phyloP scores from a whole-genome alignment of 2,329 filamentous ascomycete species.

The Trichothecium roseum region DNA sequence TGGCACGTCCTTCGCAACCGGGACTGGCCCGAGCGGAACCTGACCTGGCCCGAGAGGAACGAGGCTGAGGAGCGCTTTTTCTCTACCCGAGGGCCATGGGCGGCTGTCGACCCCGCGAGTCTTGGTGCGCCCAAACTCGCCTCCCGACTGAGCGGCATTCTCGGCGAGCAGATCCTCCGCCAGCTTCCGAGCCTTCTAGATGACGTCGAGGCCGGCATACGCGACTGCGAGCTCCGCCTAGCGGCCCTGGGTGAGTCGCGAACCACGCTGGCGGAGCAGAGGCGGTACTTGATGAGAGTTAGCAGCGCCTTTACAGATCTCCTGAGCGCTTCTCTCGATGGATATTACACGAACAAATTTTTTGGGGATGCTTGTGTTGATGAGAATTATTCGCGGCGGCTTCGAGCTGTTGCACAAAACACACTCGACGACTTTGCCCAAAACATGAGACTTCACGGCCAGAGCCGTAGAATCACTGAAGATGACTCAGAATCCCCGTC shows the following conservation, averaged over 20 bases:
- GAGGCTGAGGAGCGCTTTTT: conserved; percentile 33
- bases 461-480: conserved; percentile 1
- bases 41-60: conserved; percentile 24
- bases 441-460: not conserved
- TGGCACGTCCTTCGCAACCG: conserved; percentile 44
- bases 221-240: conserved; percentile 22
- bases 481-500: not conserved
- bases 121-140: conserved; percentile 18
- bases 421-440: not conserved
- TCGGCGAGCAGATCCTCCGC: conserved; percentile 33
- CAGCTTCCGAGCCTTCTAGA: conserved; percentile 34
- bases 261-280: conserved; percentile 33
- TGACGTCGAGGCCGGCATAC: conserved; percentile 28
- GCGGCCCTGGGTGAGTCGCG: conserved; percentile 35
- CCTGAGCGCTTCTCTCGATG: too few relatives aligned
- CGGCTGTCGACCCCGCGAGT: too few relatives aligned
- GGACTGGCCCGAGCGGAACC: conserved; percentile 23
- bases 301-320: conserved; percentile 32
- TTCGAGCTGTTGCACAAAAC: too few relatives aligned
- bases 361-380: too few relatives aligned
- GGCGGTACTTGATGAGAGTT: conserved; percentile 32
- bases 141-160: conserved; percentile 43
- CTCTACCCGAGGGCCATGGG: conserved; percentile 20
- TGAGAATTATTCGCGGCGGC: too few relatives aligned
- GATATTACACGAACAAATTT: too few relatives aligned